These are phyloP conservation scores for Aureobasidium uvarum DNA, from an alignment of 2,329 filamentous ascomycete species.

Conservation along the genomic window DNA sequence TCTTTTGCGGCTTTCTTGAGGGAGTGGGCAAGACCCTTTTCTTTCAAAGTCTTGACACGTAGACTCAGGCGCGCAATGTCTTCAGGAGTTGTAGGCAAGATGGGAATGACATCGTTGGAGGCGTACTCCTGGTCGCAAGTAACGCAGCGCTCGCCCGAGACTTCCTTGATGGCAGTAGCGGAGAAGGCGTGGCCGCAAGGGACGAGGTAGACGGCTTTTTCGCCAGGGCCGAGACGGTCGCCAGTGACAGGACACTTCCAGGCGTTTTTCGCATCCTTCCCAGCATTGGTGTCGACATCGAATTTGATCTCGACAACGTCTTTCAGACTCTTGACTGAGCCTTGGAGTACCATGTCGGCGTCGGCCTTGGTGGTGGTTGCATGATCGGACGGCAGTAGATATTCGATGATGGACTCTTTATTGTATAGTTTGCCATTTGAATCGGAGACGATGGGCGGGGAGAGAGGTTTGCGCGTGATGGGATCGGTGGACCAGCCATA, in stretches of 20 bases:
- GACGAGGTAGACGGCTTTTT: constrained; percentile 80
- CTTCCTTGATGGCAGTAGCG: constrained; percentile 70
- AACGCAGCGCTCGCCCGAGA: constrained; percentile 59
- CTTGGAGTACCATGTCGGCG: constrained; percentile 60
- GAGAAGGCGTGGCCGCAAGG: constrained; percentile 95
- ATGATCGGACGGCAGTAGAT: constrained; percentile 57
- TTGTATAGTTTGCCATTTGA: constrained; percentile 84
- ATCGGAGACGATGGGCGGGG: constrained; percentile 78
- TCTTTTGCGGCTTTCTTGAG: constrained; percentile 72
- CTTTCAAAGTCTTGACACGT: constrained; percentile 66
- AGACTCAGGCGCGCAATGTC: constrained; percentile 68
- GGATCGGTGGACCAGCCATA: constrained; percentile 88
- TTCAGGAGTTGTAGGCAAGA: constrained; percentile 67
- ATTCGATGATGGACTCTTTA: constrained; percentile 78
- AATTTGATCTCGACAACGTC: constrained; percentile 89
- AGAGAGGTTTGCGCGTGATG: constrained; percentile 73
- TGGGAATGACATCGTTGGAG: constrained; percentile 73
- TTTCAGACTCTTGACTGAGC: constrained; percentile 71
- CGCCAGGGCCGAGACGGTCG: constrained; percentile 71
- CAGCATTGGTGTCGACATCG: constrained; percentile 52
- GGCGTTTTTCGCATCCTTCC: constrained; percentile 47
- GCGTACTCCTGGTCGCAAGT: constrained; percentile 71
- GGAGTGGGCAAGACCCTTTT: constrained; percentile 75
- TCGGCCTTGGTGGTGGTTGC: constrained; percentile 52
- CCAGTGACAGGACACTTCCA: constrained; percentile 86